Evolutionary conservation across 2,329 filamentous ascomycete species (phyloP), one percentile per base, ranked within the genome.

Genomic region (Claviceps quebecensis): DNA sequence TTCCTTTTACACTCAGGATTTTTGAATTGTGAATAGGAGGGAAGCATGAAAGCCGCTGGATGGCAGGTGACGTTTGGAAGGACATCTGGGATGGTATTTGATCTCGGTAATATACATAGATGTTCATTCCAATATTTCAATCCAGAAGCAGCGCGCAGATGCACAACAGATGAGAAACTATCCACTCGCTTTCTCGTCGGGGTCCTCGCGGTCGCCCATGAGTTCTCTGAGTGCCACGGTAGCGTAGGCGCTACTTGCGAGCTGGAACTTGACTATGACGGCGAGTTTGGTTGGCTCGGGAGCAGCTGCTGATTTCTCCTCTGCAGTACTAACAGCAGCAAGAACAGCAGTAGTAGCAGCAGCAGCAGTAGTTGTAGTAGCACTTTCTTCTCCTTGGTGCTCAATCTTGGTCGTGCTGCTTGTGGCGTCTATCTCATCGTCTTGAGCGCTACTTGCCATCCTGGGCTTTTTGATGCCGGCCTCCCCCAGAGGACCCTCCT

Each of bases 171-270:
- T 3, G 34, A 17, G 8, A 13, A 13, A 4, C 17, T 6, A 36
- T 36, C 44, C 34, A 39, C 6, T 39, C 34, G 23, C 41, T 4
- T 45, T 45, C 36, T 43, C 19, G 56, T 53, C 40, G 9, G 58
- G 57, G 49, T 66, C 62, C 7, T 61, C 61, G 16, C 62, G 57
- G 23, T 70, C 66, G n/a, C 70, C 70, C 73, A 87, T 89, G 55
- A 94, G 67, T 67, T 94, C 87, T 50, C 87, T 72, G 56, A 94
- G 64, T 13, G 86, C 85, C 73, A 94, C 87, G 0, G 87, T 94
- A 0, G 87, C 87, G 68, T 94, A 94, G 61, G 87, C 84, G 61
- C 86, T 89, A 47, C 82, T 81, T 1, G 81, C 84, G 29, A 94
- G 73, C 63, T 87, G 83, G 67, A 94, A 78, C 63, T 81, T 87